These are phyloP conservation scores for Ustilago loliicola DNA, from an alignment of 1,284 basidiomycete genomes.

Conservation along the genomic window DNA sequence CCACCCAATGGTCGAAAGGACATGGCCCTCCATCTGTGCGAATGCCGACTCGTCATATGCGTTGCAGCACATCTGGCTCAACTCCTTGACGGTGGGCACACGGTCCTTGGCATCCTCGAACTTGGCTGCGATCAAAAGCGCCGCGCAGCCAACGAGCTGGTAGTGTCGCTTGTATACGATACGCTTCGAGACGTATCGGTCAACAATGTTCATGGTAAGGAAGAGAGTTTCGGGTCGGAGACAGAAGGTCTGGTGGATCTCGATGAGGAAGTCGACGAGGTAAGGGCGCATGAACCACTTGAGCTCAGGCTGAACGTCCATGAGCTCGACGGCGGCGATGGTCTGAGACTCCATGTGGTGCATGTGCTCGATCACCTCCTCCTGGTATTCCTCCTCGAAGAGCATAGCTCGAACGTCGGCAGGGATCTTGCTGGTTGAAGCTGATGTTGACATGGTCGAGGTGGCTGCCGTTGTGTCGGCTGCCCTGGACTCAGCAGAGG, in stretches of 20 bases:
- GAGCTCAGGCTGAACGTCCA: conserved; percentile 99
- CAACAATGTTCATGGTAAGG: conserved; percentile 97
- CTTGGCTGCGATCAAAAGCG: conserved; percentile 98
- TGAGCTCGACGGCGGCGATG: conserved; percentile 88
- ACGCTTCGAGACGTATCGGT: conserved; percentile 97
- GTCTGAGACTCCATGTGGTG: conserved; percentile 93
- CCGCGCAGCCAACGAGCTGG: conserved; percentile 97
- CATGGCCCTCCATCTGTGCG: conserved; percentile 82
- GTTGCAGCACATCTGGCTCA: conserved; percentile 92
- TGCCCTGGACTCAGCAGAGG: conserved; percentile 27
- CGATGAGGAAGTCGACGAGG: conserved; percentile 97
- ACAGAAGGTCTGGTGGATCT: conserved; percentile 90
- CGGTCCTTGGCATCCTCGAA: conserved; percentile 99
- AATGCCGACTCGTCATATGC: conserved; percentile 97
- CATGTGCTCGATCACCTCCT: conserved; percentile 94
- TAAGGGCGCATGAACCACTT: conserved; percentile 90
- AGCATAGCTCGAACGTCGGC: conserved; percentile 51
- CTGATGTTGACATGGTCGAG: conserved; percentile 32
- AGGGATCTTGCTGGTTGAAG: conserved; percentile 28
- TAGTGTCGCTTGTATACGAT: conserved; percentile 99
- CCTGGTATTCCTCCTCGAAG: conserved; percentile 90
- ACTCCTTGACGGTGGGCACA: conserved; percentile 92
- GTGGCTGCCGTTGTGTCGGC: conserved; percentile 48
- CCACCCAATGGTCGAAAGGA: conserved; percentile 96
- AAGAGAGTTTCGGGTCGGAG: conserved; percentile 98